Conservation (phyloP, 2,329 filamentous ascomycete species). For the Ceratocystis ficicola region DNA sequence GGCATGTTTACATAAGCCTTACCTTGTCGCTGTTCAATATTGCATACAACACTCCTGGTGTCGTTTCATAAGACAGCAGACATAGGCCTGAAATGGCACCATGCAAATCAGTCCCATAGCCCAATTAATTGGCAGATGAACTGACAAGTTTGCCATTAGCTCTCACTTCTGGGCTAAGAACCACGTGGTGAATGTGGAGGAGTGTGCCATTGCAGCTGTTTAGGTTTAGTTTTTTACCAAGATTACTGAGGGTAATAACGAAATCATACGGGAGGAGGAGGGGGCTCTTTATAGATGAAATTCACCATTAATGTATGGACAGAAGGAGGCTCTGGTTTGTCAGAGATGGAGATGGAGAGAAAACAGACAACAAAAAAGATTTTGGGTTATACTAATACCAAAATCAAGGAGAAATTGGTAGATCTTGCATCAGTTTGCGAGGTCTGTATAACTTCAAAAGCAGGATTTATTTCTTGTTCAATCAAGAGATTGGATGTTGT, state of each 20-base stretch:
- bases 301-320: neutral
- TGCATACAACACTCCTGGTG: neutral
- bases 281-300: neutral
- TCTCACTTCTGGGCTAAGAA: constrained; percentile 9
- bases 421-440: neutral
- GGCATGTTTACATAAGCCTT: neutral
- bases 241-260: neutral
- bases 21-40: neutral
- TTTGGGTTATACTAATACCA: neutral
- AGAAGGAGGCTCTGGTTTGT: neutral
- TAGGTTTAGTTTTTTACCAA: neutral
- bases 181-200: constrained; percentile 5
- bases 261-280: constrained; percentile 4
- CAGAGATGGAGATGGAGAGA: neutral
- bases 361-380: neutral
- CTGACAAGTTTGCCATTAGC: constrained; percentile 7
- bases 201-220: neutral
- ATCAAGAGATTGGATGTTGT: neutral
- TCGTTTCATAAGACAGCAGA: constrained; percentile 14
- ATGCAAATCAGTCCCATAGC: constrained; percentile 12
- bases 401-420: neutral
- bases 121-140: neutral
- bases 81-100: constrained; percentile 13
- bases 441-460: neutral
- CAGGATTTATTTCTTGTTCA: neutral